These are phyloP conservation scores for Kokia cookei DNA, from an alignment of 441 rosid genomes.

Conservation along the genomic window DNA sequence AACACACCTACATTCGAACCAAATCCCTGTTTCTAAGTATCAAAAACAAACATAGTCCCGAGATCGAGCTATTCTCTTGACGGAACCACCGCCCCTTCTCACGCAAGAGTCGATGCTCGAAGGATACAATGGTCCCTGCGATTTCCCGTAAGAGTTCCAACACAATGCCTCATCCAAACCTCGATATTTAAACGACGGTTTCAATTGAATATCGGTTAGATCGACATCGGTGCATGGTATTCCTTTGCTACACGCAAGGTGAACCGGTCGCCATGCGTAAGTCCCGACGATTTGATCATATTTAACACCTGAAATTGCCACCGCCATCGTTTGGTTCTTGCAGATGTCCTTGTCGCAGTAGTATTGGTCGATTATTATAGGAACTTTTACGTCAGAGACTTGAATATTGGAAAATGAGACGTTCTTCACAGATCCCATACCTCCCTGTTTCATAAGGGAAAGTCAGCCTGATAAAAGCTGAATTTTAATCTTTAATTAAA, in stretches of 20 bases:
- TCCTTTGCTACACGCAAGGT: constrained; percentile 62
- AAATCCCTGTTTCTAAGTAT: neutral
- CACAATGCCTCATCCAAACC: constrained; percentile 46
- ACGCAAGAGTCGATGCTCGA: constrained; percentile 71
- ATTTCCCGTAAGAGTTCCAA: constrained; percentile 82
- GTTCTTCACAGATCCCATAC: constrained; percentile 71
- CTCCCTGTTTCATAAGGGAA: constrained; percentile 42
- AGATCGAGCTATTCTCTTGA: constrained; percentile 37
- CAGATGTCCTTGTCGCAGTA: constrained; percentile 75
- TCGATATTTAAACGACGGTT: constrained; percentile 31
- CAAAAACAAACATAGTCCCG: constrained; percentile 42
- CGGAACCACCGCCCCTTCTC: constrained; percentile 32
- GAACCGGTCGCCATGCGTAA: constrained; percentile 56
- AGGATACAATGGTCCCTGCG: constrained; percentile 63
- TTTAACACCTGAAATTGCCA: constrained; percentile 57
- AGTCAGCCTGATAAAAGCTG: neutral
- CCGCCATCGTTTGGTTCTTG: constrained; percentile 70
- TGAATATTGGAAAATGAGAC: constrained; percentile 67
- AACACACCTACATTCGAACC: neutral
- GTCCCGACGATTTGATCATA: constrained; percentile 60
- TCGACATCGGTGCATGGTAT: constrained; percentile 72
- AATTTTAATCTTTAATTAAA: neutral
- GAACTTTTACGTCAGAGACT: constrained; percentile 60
- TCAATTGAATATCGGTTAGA: constrained; percentile 49
- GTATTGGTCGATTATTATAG: constrained; percentile 74